Evolutionary conservation across 1,284 basidiomycete genomes (phyloP).

Genomic region (Sutorius eximius): DNA sequence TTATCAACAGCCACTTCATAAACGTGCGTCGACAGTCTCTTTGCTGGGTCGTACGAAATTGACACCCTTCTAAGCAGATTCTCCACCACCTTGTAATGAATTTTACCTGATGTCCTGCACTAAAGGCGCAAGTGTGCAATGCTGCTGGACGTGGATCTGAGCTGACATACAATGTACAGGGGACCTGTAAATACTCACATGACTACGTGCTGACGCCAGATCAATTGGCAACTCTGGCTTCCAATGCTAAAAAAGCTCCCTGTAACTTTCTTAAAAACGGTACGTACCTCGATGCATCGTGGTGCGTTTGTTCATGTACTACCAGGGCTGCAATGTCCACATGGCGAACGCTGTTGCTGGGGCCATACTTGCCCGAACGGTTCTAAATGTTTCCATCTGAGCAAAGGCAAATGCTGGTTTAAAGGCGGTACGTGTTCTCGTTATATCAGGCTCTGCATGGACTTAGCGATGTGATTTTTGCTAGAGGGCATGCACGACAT

Average conservation of each 20-base stretch:
- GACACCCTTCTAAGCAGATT: slow-evolving; percentile 24
- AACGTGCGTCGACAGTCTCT: slow-evolving; percentile 39
- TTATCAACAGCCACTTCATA: slow-evolving; percentile 47
- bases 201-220: slow-evolving; percentile 69
- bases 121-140: slow-evolving; percentile 58
- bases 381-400: slow-evolving; percentile 61
- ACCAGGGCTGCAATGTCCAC: slow-evolving; percentile 68
- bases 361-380: slow-evolving; percentile 80
- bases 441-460: background rate
- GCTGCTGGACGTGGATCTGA: slow-evolving; percentile 1
- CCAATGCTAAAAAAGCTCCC: slow-evolving; percentile 77
- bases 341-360: slow-evolving; percentile 73
- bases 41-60: slow-evolving; percentile 4
- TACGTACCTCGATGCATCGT: slow-evolving; percentile 24
- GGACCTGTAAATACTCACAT: slow-evolving; percentile 76
- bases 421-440: slow-evolving; percentile 60
- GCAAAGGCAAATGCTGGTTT: slow-evolving; percentile 79
- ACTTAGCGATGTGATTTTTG: slow-evolving; percentile 6
- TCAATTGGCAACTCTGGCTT: slow-evolving; percentile 61
- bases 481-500: slow-evolving; percentile 35
- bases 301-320: background rate
- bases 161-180: slow-evolving; percentile 39
- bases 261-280: slow-evolving; percentile 80
- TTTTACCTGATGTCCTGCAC: slow-evolving; percentile 76
- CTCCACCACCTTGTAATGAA: slow-evolving; percentile 78